These are phyloP conservation scores for Prorocentrum cordatum DNA, from an alignment of 169 alveolate genomes.

Conservation along the genomic window DNA sequence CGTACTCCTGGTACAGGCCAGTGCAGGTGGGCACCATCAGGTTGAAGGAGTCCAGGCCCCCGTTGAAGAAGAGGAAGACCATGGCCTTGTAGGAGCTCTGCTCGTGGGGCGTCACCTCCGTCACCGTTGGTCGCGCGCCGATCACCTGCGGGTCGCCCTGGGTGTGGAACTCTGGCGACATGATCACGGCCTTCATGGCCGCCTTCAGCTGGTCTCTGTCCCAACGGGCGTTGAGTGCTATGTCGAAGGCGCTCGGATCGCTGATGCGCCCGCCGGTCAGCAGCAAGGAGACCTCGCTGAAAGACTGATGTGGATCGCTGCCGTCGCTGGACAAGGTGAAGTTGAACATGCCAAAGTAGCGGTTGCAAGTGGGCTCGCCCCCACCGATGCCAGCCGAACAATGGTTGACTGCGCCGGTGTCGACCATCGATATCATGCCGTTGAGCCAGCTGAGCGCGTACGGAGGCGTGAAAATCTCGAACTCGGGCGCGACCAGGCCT, in stretches of 20 bases:
- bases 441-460: not conserved
- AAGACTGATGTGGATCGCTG: not conserved
- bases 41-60: slow-evolving; percentile 34
- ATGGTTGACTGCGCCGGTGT: not conserved
- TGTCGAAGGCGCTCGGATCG: too few relatives aligned
- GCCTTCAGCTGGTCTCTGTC: not conserved
- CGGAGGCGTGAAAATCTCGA: slow-evolving; percentile 29
- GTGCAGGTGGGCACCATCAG: slow-evolving; percentile 26
- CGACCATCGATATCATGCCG: too few relatives aligned
- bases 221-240: too few relatives aligned
- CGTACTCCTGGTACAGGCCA: slow-evolving; percentile 21
- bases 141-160: too few relatives aligned
- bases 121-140: too few relatives aligned
- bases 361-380: not conserved
- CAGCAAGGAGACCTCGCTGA: too few relatives aligned
- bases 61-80: slow-evolving; percentile 12
- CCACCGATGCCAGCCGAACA: too few relatives aligned
- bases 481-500: slow-evolving; percentile 28
- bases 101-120: too few relatives aligned
- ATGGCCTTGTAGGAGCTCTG: slow-evolving; percentile 11
- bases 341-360: not conserved
- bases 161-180: slow-evolving; percentile 43
- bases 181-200: slow-evolving; percentile 14
- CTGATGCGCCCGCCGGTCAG: slow-evolving; percentile 69
- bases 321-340: not conserved